Conservation (phyloP, 2,329 filamentous ascomycete genomes). For the Cladosporium colombiae region DNA sequence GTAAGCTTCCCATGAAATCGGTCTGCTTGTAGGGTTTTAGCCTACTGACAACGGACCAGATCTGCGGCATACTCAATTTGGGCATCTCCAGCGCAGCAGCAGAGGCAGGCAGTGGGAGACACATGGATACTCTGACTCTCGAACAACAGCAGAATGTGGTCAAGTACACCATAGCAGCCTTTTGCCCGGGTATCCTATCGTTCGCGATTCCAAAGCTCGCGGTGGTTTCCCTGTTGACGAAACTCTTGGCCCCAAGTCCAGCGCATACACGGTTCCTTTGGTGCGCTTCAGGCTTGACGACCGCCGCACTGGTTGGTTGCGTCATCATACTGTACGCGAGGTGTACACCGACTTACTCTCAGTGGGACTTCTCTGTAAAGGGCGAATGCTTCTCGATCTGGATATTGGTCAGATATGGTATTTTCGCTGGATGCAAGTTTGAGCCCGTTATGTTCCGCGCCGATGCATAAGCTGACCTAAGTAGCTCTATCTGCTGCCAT, state of each 20-base stretch:
- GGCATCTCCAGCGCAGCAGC: conserved; percentile 14
- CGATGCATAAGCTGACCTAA: neutral
- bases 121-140: conserved; percentile 7
- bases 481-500: conserved; percentile 22
- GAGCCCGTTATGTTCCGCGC: no score
- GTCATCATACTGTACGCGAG: conserved; percentile 14
- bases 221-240: conserved; percentile 13
- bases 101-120: conserved; percentile 12
- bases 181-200: conserved; percentile 11
- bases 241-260: conserved; percentile 14
- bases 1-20: neutral
- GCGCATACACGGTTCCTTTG: conserved; percentile 8
- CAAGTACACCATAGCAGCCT: conserved; percentile 17
- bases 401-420: conserved; percentile 3
- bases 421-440: conserved; percentile 13
- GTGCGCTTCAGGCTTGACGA: conserved; percentile 5
- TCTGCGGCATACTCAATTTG: conserved; percentile 10
- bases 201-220: conserved; percentile 14
- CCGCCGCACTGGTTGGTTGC: neutral
- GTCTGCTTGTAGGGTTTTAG: no score
- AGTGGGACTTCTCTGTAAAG: conserved; percentile 13
- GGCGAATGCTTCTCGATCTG: conserved; percentile 11
- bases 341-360: conserved; percentile 5
- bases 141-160: conserved; percentile 15
- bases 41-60: neutral